phyloP scores from a whole-genome alignment of 1,139 yeast genomes.

The Yarrowia galli region DNA sequence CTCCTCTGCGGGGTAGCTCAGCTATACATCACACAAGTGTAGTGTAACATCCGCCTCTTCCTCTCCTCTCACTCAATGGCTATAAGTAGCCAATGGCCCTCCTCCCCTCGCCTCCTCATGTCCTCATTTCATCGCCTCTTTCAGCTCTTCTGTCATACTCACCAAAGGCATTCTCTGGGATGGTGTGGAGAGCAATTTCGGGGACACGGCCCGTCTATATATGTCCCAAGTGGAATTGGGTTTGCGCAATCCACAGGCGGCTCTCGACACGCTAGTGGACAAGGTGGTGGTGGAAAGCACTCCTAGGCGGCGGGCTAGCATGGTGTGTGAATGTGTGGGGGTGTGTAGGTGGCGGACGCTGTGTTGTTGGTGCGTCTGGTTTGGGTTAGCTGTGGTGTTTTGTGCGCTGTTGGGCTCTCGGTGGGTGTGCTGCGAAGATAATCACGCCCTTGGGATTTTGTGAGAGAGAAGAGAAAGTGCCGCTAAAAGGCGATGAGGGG shows the following conservation, averaged over 20 bases:
- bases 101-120: not conserved
- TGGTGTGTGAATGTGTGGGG: constrained; percentile 7
- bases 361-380: too few relatives aligned
- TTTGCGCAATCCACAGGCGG: constrained; percentile 37
- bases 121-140: not conserved
- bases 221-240: constrained; percentile 38
- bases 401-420: constrained; percentile 14
- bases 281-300: not conserved
- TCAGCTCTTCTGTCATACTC: not conserved
- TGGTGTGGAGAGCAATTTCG: constrained; percentile 15
- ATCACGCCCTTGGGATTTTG: not conserved
- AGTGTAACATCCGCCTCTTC: not conserved
- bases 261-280: constrained; percentile 22
- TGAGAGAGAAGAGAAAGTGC: not conserved
- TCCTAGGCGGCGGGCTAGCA: constrained; percentile 35
- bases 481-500: constrained; percentile 10
- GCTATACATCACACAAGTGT: not conserved
- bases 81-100: not conserved
- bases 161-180: constrained; percentile 35
- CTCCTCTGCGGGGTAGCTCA: constrained; percentile 7
- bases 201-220: constrained; percentile 33
- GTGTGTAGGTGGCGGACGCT: not conserved
- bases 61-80: not conserved
- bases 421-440: constrained; percentile 1
- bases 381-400: too few relatives aligned